Conservation (phyloP, 228 moss, liverwort and hornwort genomes). For the Sphagnum magellanicum region DNA sequence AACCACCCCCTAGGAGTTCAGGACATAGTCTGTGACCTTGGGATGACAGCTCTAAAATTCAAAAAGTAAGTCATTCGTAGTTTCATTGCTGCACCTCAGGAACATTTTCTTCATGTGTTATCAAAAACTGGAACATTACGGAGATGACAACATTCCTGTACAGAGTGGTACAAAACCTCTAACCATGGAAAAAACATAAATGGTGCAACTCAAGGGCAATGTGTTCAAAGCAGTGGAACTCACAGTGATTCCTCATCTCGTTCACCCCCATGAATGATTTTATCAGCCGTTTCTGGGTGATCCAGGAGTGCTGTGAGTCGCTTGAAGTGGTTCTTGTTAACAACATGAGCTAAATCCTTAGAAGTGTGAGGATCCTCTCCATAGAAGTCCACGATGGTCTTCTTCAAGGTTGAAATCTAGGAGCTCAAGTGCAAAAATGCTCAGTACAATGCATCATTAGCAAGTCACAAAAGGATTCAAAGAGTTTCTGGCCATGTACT, state of each 20-base stretch:
- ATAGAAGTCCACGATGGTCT: slow-evolving; percentile 21
- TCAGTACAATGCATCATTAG: background rate
- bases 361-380: slow-evolving; percentile 26
- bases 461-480: background rate
- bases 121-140: too few relatives aligned
- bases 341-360: slow-evolving; percentile 13
- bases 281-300: slow-evolving; percentile 15
- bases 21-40: too few relatives aligned
- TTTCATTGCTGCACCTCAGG: too few relatives aligned
- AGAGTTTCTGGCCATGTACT: background rate
- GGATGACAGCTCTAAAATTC: too few relatives aligned
- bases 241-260: slow-evolving; percentile 24
- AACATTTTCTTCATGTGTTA: too few relatives aligned
- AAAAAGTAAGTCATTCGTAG: too few relatives aligned
- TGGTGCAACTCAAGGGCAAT: too few relatives aligned
- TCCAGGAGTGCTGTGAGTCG: slow-evolving; percentile 21
- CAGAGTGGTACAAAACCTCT: too few relatives aligned
- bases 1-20: background rate
- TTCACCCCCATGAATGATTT: slow-evolving; percentile 33
- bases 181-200: too few relatives aligned
- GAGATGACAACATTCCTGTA: too few relatives aligned
- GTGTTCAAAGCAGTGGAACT: background rate
- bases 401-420: slow-evolving; percentile 24
- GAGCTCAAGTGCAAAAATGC: background rate
- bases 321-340: slow-evolving; percentile 23